Conservation (phyloP, 2,329 filamentous ascomycete species). For the Sordariomycetes sp. region DNA sequence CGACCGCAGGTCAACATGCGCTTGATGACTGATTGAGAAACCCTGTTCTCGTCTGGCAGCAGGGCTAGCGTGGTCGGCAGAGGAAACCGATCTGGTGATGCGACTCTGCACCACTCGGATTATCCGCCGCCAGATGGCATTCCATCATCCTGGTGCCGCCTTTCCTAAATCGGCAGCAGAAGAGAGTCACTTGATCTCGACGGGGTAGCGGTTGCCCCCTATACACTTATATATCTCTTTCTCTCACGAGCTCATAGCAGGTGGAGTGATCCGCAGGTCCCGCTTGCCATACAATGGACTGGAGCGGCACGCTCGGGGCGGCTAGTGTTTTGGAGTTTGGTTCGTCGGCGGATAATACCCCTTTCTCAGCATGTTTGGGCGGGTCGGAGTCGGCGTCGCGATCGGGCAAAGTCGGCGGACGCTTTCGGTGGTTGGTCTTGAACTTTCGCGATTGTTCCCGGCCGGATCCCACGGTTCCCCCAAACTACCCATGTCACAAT, state of each 20-base stretch:
- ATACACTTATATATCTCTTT: conserved; percentile 16
- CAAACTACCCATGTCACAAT: neutral
- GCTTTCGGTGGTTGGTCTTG: neutral
- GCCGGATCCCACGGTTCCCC: neutral
- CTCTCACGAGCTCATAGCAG: conserved; percentile 20
- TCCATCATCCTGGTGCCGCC: neutral
- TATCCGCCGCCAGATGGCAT: neutral
- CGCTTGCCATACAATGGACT: neutral
- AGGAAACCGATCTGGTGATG: neutral
- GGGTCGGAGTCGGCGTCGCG: neutral
- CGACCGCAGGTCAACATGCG: neutral
- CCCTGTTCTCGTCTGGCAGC: neutral
- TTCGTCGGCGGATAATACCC: neutral
- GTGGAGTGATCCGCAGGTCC: conserved; percentile 1
- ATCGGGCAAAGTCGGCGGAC: neutral
- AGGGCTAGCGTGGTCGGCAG: neutral
- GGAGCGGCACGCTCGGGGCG: neutral
- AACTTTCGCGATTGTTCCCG: neutral
- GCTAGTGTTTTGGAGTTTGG: neutral
- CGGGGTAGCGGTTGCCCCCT: neutral
- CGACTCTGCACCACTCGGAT: neutral
- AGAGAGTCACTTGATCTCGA: neutral
- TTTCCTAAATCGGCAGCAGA: neutral
- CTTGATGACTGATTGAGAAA: neutral
- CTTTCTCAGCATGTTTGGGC: neutral